These are phyloP conservation scores for Cryphonectria nitschkei DNA, from an alignment of 2,329 filamentous ascomycete species.

Conservation along the genomic window DNA sequence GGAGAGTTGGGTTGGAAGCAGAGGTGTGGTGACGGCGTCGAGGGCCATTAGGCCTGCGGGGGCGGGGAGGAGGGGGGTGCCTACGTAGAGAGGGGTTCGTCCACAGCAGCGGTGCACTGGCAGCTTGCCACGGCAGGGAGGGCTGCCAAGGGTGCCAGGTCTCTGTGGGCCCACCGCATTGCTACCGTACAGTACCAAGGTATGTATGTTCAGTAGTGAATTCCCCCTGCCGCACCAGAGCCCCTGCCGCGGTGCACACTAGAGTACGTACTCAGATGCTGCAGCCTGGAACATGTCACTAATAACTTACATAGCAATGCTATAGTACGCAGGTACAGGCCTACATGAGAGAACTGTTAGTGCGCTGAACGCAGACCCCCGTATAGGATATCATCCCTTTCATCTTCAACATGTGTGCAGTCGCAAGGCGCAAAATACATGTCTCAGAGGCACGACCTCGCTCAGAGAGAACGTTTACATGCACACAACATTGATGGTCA, in stretches of 20 bases:
- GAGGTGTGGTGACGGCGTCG: conserved; percentile 1
- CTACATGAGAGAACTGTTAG: neutral
- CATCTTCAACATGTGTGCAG: no score
- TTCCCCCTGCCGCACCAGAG: no score
- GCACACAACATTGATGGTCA: no score
- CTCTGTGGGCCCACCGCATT: neutral
- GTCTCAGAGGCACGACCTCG: no score
- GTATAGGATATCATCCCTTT: neutral
- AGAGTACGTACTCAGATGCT: neutral
- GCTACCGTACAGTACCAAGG: neutral
- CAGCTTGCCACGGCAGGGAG: neutral
- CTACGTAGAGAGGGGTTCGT: neutral
- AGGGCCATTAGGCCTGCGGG: neutral
- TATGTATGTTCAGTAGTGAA: neutral
- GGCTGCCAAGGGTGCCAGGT: neutral
- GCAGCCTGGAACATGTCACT: neutral
- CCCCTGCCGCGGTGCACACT: no score
- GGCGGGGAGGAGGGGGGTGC: neutral
- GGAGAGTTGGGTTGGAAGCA: neutral
- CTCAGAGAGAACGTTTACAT: neutral
- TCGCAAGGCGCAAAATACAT: no score
- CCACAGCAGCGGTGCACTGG: neutral
- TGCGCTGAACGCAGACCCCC: neutral
- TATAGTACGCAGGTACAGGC: neutral
- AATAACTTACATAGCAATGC: neutral